Percentiles rank a stretch among this genome's conserved stretches.
These are phyloP conservation scores for Polyporus tsugae DNA, from an alignment of 1,284 basidiomycete genomes.

Conservation along the genomic window DNA sequence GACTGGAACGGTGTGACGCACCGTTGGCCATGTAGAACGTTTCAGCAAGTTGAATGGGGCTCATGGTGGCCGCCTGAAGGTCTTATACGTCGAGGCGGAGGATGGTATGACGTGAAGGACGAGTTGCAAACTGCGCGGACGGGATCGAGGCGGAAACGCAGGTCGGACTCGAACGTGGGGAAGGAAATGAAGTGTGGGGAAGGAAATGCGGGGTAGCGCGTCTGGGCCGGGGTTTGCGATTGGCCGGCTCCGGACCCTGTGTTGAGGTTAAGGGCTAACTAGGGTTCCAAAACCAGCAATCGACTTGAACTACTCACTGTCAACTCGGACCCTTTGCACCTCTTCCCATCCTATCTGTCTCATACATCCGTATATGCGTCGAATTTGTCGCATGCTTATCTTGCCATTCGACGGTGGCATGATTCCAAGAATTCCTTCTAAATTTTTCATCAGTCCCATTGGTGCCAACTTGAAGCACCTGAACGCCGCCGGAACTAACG, in stretches of 20 bases:
- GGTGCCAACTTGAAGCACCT: too few species aligned
- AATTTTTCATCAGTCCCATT: too few species aligned
- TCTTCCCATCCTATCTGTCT: background rate
- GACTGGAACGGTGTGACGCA: conserved; percentile 9
- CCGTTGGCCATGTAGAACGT: conserved; percentile 30
- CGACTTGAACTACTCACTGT: background rate
- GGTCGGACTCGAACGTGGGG: conserved; percentile 13
- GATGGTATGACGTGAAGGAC: background rate
- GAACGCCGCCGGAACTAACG: too few species aligned
- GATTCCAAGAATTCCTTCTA: too few species aligned
- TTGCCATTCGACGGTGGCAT: too few species aligned
- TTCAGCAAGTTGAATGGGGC: conserved; percentile 17
- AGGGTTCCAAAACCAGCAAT: background rate
- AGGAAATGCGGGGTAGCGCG: conserved; percentile 23
- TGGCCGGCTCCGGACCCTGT: conserved; percentile 7
- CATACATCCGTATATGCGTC: background rate
- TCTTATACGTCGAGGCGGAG: conserved; percentile 15
- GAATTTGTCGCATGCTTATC: too few species aligned
- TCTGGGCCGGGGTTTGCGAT: background rate
- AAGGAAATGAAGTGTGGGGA: conserved; percentile 25
- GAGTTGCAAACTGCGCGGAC: background rate
- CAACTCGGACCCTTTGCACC: too few species aligned
- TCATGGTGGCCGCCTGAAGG: conserved; percentile 2
- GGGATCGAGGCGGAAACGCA: conserved; percentile 3
- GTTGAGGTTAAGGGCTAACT: conserved; percentile 6